Base-by-base conservation (phyloP, 2,329 filamentous ascomycete species). In the Onygenales sp. region DNA sequence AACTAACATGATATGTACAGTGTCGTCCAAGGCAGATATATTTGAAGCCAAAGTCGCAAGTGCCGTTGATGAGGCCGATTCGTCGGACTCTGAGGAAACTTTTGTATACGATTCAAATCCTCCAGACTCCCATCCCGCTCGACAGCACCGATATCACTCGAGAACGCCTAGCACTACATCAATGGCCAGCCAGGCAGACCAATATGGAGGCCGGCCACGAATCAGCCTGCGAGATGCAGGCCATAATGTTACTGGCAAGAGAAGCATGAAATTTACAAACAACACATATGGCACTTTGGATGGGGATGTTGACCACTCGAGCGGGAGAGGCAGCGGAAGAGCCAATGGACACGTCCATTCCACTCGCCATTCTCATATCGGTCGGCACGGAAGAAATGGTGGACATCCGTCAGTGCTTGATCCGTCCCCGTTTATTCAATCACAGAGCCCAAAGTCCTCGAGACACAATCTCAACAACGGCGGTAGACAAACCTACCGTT, bases 51-150 rank as follows among this genome's bases (percentile, higher is more conserved):
- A 95, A 66, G 90, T 98, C 60, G 92, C 92, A 50, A 96, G 85
- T 68, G 92, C 92, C 7, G 90, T 98, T 51, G 92, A 97, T 67
- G 91, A 97, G 69, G 90, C 89, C 44, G 88, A 96, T 69, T 95
- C 92, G 10, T 96, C 92, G 6, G 93, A 98, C 68, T 97, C 92
- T 1, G 93, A 96, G 64, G 93, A 97, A 71, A 97, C 93, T 0
- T 98, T 97, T 69, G 93, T 98, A 13, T 98, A 98, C 72, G 93
- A 98, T 70, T 97, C 93, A 31, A 98, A 98, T 64, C 93, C 92
- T 8, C 78, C 80, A 11, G 82, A 84, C 60, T 74, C 77, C 27
- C 70, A 68, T 54, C 71, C 78, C 33, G 59, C 65, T 42, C 75
- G 80, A 50, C 87, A 89, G 50, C 81, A 83, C 58, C 82, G 90